Conservation (phyloP, 768 basidiomycete genomes). For the Hydnum rufescens region DNA sequence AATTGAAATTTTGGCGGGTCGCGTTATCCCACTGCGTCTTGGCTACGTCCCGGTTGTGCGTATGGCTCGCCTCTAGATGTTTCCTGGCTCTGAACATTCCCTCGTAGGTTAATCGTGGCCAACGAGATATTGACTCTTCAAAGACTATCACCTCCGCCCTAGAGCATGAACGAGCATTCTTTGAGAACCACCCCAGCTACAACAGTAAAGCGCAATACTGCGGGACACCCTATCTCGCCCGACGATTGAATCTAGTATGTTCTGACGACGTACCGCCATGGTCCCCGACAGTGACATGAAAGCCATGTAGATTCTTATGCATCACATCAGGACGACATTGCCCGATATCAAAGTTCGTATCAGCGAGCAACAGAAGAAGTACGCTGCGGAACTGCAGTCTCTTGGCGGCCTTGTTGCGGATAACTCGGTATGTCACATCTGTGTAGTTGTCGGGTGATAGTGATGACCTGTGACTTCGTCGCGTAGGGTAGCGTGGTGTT, state of each 20-base stretch:
- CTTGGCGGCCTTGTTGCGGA: conserved; percentile 73
- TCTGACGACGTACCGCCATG: background rate
- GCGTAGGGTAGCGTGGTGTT: conserved; percentile 58
- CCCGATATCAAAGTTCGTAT: conserved; percentile 97
- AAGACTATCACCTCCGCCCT: conserved; percentile 74
- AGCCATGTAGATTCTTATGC: conserved; percentile 73
- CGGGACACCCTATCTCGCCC: conserved; percentile 80
- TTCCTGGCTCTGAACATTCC: background rate
- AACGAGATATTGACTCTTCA: conserved; percentile 82
- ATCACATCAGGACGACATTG: conserved; percentile 89
- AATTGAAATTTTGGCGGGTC: conserved; percentile 93
- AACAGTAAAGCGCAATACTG: conserved; percentile 89
- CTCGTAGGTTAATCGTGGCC: conserved; percentile 65
- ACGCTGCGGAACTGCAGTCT: conserved; percentile 55
- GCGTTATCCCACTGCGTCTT: conserved; percentile 84
- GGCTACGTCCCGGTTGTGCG: conserved; percentile 93
- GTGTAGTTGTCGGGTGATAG: background rate
- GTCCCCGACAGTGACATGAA: background rate
- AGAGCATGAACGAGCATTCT: conserved; percentile 80
- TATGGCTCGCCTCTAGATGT: background rate
- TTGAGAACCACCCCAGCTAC: conserved; percentile 86
- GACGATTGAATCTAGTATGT: conserved; percentile 69
- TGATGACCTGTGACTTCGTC: background rate
- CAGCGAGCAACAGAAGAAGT: conserved; percentile 74
- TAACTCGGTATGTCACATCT: conserved; percentile 31